A percentile compares a stretch with the other conserved stretches of the same genome.
These are phyloP conservation scores for Cytospora schulzeri DNA, from an alignment of 2,329 filamentous ascomycete species.

Conservation along the genomic window DNA sequence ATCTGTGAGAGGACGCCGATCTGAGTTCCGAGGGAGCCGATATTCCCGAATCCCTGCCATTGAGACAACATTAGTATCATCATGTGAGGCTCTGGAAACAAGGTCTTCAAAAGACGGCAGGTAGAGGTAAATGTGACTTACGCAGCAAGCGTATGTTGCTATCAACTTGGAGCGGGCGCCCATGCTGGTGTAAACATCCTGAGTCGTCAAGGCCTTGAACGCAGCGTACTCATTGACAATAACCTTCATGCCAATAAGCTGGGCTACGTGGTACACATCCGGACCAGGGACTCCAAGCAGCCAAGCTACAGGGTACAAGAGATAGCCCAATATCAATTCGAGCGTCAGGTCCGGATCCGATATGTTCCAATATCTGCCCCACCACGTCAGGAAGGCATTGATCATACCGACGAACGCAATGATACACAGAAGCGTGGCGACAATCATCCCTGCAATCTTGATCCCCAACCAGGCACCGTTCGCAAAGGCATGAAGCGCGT, in stretches of 20 bases:
- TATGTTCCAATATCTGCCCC: slow-evolving; percentile 77
- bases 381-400: slow-evolving; percentile 81
- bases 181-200: slow-evolving; percentile 57
- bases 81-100: no score
- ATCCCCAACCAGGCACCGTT: slow-evolving; percentile 84
- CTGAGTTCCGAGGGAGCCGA: slow-evolving; percentile 84
- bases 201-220: slow-evolving; percentile 57
- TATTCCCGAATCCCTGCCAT: slow-evolving; percentile 71
- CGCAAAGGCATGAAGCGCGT: slow-evolving; percentile 81
- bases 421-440: slow-evolving; percentile 79
- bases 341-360: slow-evolving; percentile 70
- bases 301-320: slow-evolving; percentile 78
- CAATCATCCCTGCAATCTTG: slow-evolving; percentile 83
- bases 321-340: slow-evolving; percentile 74
- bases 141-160: slow-evolving; percentile 81
- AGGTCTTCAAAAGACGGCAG: background rate
- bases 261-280: slow-evolving; percentile 70
- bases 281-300: slow-evolving; percentile 73
- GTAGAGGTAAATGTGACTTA: slow-evolving; percentile 44
- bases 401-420: slow-evolving; percentile 74
- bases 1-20: slow-evolving; percentile 86
- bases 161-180: slow-evolving; percentile 75
- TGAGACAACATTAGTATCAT: background rate
- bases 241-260: slow-evolving; percentile 79
- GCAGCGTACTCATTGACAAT: slow-evolving; percentile 85